Evolutionary conservation across 257 asterid genomes (phyloP).

Genomic region (Fraxinus anomala): DNA sequence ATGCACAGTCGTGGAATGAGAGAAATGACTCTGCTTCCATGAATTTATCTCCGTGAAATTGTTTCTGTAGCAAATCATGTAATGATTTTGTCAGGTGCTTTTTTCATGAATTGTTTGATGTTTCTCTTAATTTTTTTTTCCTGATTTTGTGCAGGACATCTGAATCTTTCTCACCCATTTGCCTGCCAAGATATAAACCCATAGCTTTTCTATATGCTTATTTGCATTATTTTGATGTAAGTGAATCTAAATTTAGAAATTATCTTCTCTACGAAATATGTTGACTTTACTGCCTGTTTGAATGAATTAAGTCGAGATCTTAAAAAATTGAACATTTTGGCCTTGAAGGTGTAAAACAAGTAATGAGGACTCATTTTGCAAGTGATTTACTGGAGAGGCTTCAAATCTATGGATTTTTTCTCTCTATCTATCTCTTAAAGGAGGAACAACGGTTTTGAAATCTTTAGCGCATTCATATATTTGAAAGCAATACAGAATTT

Average conservation of each 20-base stretch:
- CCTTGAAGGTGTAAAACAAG: not conserved
- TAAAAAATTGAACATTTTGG: conserved; percentile 1
- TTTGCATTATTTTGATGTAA: conserved; percentile 97
- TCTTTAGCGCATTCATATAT: too few species aligned
- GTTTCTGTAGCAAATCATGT: not conserved
- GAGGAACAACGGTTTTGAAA: not conserved
- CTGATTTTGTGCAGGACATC: conserved; percentile 75
- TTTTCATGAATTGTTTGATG: conserved; percentile 21
- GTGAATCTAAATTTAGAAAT: conserved; percentile 32
- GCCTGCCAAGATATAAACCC: conserved; percentile 95
- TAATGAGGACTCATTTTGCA: not conserved
- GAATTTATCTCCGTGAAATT: not conserved
- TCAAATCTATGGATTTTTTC: not conserved
- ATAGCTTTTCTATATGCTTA: conserved; percentile 94
- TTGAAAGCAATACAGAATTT: too few species aligned
- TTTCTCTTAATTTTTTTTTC: conserved; percentile 21
- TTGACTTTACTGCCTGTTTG: not conserved
- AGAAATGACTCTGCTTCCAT: not conserved
- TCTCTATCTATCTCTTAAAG: not conserved
- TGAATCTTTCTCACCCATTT: conserved; percentile 96
- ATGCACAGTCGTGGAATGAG: not conserved
- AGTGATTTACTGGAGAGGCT: not conserved
- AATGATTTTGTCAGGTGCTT: not conserved
- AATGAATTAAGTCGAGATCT: not conserved
- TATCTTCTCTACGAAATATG: not conserved